Conservation (phyloP, 2,329 filamentous ascomycete genomes). For the Chrysoporthe deuterocubensis region DNA sequence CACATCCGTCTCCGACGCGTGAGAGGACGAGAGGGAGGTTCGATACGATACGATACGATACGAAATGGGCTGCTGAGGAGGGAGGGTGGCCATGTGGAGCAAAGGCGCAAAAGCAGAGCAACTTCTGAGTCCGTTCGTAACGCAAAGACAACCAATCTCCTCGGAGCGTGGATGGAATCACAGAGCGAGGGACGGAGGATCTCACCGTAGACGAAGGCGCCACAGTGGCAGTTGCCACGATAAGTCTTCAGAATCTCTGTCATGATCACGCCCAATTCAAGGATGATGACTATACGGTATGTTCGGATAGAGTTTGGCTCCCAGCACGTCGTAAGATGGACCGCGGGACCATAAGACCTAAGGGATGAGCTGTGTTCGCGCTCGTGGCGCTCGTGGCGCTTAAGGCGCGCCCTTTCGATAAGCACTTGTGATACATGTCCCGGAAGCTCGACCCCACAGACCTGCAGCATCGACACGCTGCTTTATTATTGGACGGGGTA, state of each 20-base stretch:
- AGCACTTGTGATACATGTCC: not conserved
- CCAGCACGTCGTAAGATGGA: not conserved
- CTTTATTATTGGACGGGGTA: not conserved
- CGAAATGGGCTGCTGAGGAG: not conserved
- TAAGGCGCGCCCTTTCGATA: not conserved
- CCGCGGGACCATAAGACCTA: not conserved
- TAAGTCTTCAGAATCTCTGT: slow-evolving; percentile 44
- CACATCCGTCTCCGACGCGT: not conserved
- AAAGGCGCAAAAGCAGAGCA: not conserved
- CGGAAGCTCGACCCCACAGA: not conserved
- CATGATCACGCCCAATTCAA: slow-evolving; percentile 8
- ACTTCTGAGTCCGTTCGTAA: no score
- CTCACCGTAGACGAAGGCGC: slow-evolving; percentile 54
- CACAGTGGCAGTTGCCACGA: slow-evolving; percentile 63
- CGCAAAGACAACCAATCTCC: no score
- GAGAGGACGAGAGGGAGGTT: not conserved
- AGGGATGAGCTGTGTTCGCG: not conserved
- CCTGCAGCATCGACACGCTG: not conserved
- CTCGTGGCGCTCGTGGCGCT: not conserved
- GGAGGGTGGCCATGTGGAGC: not conserved
- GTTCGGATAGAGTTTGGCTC: not conserved
- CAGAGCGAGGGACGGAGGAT: slow-evolving; percentile 35
- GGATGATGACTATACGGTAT: not conserved
- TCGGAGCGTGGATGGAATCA: not conserved
- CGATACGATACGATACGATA: not conserved